Evolutionary conservation across 306 rosid species (phyloP).

Genomic region (Sicyos baderoa): DNA sequence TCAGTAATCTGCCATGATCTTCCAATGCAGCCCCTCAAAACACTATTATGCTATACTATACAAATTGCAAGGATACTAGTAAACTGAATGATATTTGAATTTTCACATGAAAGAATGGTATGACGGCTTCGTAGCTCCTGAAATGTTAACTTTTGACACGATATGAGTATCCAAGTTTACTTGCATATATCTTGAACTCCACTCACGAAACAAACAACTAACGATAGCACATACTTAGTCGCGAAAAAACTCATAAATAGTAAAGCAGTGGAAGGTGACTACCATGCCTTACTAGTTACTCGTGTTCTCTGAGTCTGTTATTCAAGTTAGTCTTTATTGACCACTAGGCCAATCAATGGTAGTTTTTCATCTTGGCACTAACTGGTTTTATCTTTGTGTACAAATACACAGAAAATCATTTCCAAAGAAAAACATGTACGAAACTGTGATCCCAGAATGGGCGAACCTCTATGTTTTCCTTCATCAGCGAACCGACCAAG

Average conservation of each 20-base stretch:
- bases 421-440: background rate
- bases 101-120: background rate
- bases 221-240: background rate
- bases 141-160: background rate
- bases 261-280: no score
- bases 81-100: background rate
- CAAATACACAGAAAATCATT: background rate
- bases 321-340: background rate
- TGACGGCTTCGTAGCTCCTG: background rate
- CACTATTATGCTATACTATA: background rate
- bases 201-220: background rate
- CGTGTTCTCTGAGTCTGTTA: background rate
- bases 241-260: background rate
- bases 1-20: background rate
- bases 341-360: background rate
- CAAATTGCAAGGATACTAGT: background rate
- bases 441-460: conserved; percentile 1
- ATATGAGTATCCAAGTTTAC: background rate
- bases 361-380: background rate
- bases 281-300: background rate
- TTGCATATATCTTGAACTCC: no score
- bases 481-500: background rate
- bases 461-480: background rate
- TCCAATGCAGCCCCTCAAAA: background rate
- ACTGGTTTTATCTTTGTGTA: background rate